Conservation (phyloP, 441 rosid genomes). For the Francoa sonchifolia region DNA sequence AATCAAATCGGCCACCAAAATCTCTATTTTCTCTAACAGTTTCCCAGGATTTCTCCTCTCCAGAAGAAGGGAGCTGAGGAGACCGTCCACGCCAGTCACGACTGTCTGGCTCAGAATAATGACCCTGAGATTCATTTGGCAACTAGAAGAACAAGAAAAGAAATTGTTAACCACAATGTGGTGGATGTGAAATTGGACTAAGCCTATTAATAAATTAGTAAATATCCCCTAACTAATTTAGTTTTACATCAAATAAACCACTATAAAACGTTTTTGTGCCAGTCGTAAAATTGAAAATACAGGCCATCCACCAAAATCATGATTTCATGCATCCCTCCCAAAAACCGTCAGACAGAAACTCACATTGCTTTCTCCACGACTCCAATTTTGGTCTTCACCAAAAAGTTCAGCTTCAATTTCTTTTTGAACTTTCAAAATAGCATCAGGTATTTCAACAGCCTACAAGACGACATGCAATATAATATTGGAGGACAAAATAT, state of each 20-base stretch:
- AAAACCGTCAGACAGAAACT: constrained; percentile 14
- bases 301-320: neutral
- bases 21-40: constrained; percentile 43
- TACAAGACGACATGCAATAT: constrained; percentile 15
- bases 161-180: neutral
- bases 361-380: constrained; percentile 51
- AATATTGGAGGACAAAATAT: too few species aligned
- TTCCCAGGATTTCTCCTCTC: constrained; percentile 69
- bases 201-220: too few species aligned
- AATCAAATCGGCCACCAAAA: constrained; percentile 25
- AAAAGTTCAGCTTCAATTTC: constrained; percentile 63
- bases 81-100: constrained; percentile 85
- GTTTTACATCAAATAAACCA: too few species aligned
- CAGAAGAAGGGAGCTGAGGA: constrained; percentile 36
- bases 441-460: constrained; percentile 51
- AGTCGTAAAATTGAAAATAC: too few species aligned
- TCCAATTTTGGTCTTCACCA: constrained; percentile 75
- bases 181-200: too few species aligned
- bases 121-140: constrained; percentile 36
- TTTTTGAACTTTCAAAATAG: constrained; percentile 52
- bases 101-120: constrained; percentile 69
- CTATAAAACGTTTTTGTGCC: too few species aligned
- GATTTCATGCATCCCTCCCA: neutral
- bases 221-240: too few species aligned
- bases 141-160: constrained; percentile 21